These are phyloP conservation scores for Periconia sp. DNA, from an alignment of 2,329 filamentous ascomycete genomes.

Conservation along the genomic window DNA sequence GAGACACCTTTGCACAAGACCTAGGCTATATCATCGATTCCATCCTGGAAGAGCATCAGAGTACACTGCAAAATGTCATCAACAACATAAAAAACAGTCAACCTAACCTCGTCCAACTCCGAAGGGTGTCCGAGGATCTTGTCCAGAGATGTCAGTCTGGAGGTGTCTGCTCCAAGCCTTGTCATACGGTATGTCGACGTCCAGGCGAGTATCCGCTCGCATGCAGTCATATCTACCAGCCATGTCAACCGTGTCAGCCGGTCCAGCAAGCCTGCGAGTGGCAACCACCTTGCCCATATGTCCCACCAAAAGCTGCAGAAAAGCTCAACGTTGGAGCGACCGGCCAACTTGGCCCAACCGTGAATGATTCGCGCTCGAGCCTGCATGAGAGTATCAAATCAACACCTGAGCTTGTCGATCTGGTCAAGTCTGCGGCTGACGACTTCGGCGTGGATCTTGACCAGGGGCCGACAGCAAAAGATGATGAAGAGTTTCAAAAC, in stretches of 20 bases:
- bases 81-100: conserved; percentile 41
- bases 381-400: conserved; percentile 33
- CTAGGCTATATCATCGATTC: conserved; percentile 47
- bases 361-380: conserved; percentile 35
- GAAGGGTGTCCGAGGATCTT: conserved; percentile 23
- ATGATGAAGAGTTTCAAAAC: conserved; percentile 31
- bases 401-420: conserved; percentile 41
- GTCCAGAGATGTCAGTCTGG: conserved; percentile 19
- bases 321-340: conserved; percentile 32
- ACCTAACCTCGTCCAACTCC: conserved; percentile 22
- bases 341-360: conserved; percentile 31
- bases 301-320: conserved; percentile 27
- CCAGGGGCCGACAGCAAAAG: conserved; percentile 21
- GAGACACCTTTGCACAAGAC: conserved; percentile 39
- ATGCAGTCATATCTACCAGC: conserved; percentile 5
- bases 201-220: neutral
- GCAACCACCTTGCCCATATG: conserved; percentile 14
- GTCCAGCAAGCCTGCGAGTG: conserved; percentile 16
- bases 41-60: conserved; percentile 49
- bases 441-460: conserved; percentile 43
- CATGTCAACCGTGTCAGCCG: conserved; percentile 9
- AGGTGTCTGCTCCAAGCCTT: conserved; percentile 6
- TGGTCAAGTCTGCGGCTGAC: conserved; percentile 45
- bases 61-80: conserved; percentile 47
- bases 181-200: conserved; percentile 8